phyloP scores from a whole-genome alignment of 1,284 basidiomycete species.

The Quambalaria eucalypti region DNA sequence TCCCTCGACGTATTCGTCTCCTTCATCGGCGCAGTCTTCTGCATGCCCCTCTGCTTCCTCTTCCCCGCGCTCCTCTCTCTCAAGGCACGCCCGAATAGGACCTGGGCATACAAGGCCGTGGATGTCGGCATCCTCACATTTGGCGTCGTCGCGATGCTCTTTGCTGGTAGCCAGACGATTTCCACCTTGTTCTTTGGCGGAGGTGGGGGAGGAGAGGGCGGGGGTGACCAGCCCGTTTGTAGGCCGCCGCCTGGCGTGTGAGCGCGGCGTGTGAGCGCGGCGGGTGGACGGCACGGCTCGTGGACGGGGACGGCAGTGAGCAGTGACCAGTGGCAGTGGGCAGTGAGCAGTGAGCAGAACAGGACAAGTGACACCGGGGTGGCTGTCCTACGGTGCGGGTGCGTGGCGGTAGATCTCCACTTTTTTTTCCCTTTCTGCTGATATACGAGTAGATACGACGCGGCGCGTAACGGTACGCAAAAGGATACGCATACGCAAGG shows the following conservation, averaged over 20 bases:
- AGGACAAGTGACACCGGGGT: no score
- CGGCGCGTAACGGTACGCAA: no score
- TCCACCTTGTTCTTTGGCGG: slow-evolving; percentile 5
- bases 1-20: slow-evolving; percentile 96
- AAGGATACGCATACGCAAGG: no score
- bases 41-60: slow-evolving; percentile 81
- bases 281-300: no score
- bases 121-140: slow-evolving; percentile 76
- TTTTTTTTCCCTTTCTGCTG: no score
- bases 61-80: slow-evolving; percentile 92
- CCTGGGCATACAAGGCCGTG: slow-evolving; percentile 59
- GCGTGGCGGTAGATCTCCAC: no score
- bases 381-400: no score
- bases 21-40: slow-evolving; percentile 85
- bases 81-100: slow-evolving; percentile 67
- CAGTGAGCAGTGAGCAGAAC: no score
- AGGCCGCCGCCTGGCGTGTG: neutral
- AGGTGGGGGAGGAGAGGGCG: neutral
- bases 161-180: slow-evolving; percentile 74
- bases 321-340: no score
- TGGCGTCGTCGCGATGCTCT: slow-evolving; percentile 69
- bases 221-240: slow-evolving; percentile 6
- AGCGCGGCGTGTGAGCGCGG: neutral
- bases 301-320: no score
- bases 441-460: no score